Evolutionary conservation across 1,284 basidiomycete genomes (phyloP).

Genomic region (Austroboletus rostrupii): DNA sequence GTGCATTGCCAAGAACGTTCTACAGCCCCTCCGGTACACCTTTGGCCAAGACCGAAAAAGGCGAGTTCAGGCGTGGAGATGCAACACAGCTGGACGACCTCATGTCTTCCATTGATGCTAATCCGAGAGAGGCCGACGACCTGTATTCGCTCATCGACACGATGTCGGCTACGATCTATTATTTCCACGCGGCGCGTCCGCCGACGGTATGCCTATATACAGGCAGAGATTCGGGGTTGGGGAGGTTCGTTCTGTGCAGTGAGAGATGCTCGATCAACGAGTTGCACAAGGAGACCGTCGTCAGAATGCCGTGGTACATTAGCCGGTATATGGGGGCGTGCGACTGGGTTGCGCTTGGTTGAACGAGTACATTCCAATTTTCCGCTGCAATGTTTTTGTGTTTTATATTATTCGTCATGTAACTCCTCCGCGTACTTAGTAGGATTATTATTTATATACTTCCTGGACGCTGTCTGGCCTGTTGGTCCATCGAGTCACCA

Average conservation of each 20-base stretch:
- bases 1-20: constrained; percentile 9
- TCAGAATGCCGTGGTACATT: constrained; percentile 21
- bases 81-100: constrained; percentile 6
- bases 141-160: constrained; percentile 22
- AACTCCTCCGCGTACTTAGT: no score
- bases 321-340: constrained; percentile 16
- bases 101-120: background rate
- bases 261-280: constrained; percentile 20
- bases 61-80: constrained; percentile 17
- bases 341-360: constrained; percentile 24
- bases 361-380: background rate
- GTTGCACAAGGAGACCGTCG: constrained; percentile 23
- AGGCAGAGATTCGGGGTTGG: constrained; percentile 22
- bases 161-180: constrained; percentile 22
- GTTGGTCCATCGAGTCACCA: no score
- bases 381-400: no score
- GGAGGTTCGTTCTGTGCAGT: constrained; percentile 23
- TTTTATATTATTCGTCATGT: no score
- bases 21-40: constrained; percentile 24
- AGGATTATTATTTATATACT: no score
- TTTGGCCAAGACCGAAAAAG: constrained; percentile 8
- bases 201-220: constrained; percentile 28
- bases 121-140: constrained; percentile 5
- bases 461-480: no score
- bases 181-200: constrained; percentile 21